Base-by-base conservation (phyloP, 441 rosid genomes). In the Populus hybrid region DNA sequence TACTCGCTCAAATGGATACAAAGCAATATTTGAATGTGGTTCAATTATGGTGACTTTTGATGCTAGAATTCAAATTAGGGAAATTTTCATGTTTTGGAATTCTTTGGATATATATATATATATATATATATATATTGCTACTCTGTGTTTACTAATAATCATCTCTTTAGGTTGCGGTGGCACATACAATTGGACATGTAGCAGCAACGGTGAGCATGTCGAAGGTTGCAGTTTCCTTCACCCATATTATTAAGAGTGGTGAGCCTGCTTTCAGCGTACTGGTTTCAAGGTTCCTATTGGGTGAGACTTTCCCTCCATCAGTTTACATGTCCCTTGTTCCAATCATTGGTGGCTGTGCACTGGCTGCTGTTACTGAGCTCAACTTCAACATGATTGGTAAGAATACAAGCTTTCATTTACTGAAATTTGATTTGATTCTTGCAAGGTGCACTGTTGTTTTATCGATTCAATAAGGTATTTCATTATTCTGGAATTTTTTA, bases 201-300 rank as follows among this genome's bases (percentile, higher is more conserved):
- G 99, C 99, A 11, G 99, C 99, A 64, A 93, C 99, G 0, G 95
- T 93, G 77, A 95, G 99, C 80, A 93, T 95, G 98, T 95, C 99
- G 0, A 95, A 95, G 85, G 99, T 93, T 23, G 98, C 99, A 16
- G 98, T 95, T 72, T 95, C 98, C 30, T 95, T 95, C 77, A 93
- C 98, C 10, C 97, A 93, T 80, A 94, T 93, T 78, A 94, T 94
- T 81, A 94, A 94, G 85, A 94, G 98, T 42, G 94, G 92, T 53
- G 98, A 95, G 76, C 98, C 98, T 38, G 97, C 97, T 40, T 92
- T 94, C 82, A 92, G 93, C 63, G 98, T 95, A 1, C 83, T 93
- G 75, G 96, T 95, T 35, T 91, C 96, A 2, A 91, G 91, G 76
- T 87, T 93, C 72, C 74, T 95, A 40, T 73, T 93, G 85, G 99